Evolutionary conservation across 148 eudicot genomes (phyloP), one percentile per base, ranked within the genome.

Genomic region (Vaccinium corymbosum): DNA sequence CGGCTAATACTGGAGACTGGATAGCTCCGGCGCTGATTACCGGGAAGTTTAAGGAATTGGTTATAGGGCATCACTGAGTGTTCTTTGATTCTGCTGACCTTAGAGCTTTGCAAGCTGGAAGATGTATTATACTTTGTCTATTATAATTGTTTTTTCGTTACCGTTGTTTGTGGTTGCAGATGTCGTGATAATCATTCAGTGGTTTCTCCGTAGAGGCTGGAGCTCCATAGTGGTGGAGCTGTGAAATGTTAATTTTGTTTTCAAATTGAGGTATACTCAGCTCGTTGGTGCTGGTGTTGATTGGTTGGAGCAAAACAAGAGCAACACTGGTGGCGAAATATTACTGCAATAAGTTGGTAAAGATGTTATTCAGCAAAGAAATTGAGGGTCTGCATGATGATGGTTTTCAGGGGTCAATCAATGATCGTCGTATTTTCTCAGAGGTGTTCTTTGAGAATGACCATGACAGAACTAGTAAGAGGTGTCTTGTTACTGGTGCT

Each of bases 371-470:
- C 55, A 57, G 42, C 82, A 74, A 76, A 51, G 91, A 86, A 71
- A 80, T 86, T 59, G 88, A 88, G 78, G 83, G 56, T 84, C 53
- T 91, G 85, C 91, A 83, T 79, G 97, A 92, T 85, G 98, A 94
- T 84, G 90, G 88, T 80, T 90, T 92, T 85, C 94, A 92, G 75
- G 93, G 92, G 82, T 92, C 97, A 80, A 83, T 79, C 7, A 87
- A 91, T 42, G 99, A 94, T 87, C 89, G 74, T 72, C 82, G 50
- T 77, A 94, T 92, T 71, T 89, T 92, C 75, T 88, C 86, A 82
- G 93, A 94, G 81, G 90, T 94, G 7, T 92, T 92, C 77, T 94
- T 93, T 81, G 94, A 93, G 62, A 86, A 80, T 82, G 85, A 86
- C 78, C 64, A 80, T 76, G 87, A 66, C 85, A 80, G 27, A 68